Evolutionary conservation across 257 asterid species (phyloP), one percentile per base, ranked within the genome.

Genomic region (Rubia yunnanensis): DNA sequence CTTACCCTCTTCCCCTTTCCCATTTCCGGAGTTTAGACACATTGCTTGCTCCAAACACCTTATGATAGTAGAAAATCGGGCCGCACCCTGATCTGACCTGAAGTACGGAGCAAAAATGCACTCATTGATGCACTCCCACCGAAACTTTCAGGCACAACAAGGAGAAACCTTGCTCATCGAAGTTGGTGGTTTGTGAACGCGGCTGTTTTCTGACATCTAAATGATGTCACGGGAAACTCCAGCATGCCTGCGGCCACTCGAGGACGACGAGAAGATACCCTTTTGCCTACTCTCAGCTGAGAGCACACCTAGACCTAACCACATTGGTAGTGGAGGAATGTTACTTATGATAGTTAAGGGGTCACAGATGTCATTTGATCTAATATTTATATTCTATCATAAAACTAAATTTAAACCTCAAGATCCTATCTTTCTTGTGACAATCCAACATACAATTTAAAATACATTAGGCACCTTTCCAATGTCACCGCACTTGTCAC

Each of bases 131-230:
- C 97, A 88, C 78, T 91, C 88, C 80, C 97, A 86, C 82, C 97
- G 64, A 82, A 90, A 90, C 70, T 90, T 90, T 84, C 97, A 90
- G 15, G 97, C 97, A 31, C 97, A 96, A 53, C 97, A 90, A 0
- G 96, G 95, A 0, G 86, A 78, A n/a, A 26, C 32, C 64, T 17
- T 26, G 0, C 2, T 6, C 1, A 30, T 82, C 18, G 20, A 8
- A 7, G 17, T 17, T 17, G 17, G 9, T 22, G 72, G 46, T 0
- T 1, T n/a, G 7, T 17, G 20, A 5, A 22, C 55, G 3, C 55
- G 24, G 15, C 26, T 58, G 0, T 63, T 65, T 5, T 26, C 68
- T 60, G 66, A 69, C 0, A 20, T 49, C 4, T 72, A 72, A 41
- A 67, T 28, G 7, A 10, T 8, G n/a, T n/a, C n/a, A n/a, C n/a